phyloP scores from a whole-genome alignment of 495 filamentous ascomycete species.

The Daldinia childiae region DNA sequence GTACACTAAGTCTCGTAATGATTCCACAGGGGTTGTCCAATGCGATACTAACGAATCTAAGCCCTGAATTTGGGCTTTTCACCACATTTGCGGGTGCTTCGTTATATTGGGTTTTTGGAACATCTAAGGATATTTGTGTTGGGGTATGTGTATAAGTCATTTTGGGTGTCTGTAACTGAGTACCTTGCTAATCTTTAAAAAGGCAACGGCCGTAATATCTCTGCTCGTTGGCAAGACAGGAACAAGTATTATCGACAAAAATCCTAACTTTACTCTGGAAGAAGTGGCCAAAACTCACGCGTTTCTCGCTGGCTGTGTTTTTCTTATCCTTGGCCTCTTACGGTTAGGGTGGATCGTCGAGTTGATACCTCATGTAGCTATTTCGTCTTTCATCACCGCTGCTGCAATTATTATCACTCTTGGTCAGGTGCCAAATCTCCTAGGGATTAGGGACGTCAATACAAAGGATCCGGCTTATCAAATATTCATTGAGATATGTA shows the following conservation, averaged over 20 bases:
- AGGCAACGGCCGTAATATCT: conserved; percentile 15
- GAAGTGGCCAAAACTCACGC: conserved; percentile 7
- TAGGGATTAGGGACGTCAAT: conserved; percentile 1
- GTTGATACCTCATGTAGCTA: conserved; percentile 12
- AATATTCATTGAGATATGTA: conserved; percentile 12
- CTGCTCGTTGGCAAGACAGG: conserved; percentile 7
- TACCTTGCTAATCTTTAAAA: neutral
- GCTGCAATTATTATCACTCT: conserved; percentile 11
- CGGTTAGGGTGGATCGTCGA: conserved; percentile 6
- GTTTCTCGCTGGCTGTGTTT: conserved; percentile 7
- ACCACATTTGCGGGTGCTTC: conserved; percentile 3
- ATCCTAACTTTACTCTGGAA: conserved; percentile 1
- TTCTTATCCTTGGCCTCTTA: conserved; percentile 9
- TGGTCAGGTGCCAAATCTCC: conserved; percentile 1
- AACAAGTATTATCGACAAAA: neutral
- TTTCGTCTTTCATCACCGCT: conserved; percentile 14
- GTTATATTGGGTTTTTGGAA: conserved; percentile 6
- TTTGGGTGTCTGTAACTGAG: neutral
- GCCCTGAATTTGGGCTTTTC: conserved; percentile 10
- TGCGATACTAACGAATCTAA: conserved; percentile 4
- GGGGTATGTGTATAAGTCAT: neutral
- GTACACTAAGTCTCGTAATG: conserved; percentile 7
- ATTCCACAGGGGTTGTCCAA: conserved; percentile 14
- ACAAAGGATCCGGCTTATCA: neutral
- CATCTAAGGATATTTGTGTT: conserved; percentile 10